phyloP scores from a whole-genome alignment of 345 rosid species.

The Linum usitatissimum region DNA sequence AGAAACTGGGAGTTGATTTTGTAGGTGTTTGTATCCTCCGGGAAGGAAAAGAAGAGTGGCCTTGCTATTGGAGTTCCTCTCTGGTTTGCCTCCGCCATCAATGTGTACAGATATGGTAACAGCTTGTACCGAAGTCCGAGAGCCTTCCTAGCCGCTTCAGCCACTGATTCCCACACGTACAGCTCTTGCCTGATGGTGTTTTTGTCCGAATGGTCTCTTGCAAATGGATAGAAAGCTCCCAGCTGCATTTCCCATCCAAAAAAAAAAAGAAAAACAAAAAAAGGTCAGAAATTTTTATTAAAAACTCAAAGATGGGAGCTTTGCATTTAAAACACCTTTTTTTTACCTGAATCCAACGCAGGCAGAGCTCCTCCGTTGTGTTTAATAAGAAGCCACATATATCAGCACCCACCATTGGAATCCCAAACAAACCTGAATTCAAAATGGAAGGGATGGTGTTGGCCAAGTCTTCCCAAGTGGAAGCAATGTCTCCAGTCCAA shows the following conservation, averaged over 20 bases:
- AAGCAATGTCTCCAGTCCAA: slow-evolving; percentile 72
- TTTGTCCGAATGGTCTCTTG: slow-evolving; percentile 53
- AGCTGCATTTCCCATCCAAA: slow-evolving; percentile 26
- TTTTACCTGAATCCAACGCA: slow-evolving; percentile 67
- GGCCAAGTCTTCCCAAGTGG: slow-evolving; percentile 58
- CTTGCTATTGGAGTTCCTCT: slow-evolving; percentile 61
- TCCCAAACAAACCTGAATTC: slow-evolving; percentile 61
- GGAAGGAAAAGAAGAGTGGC: slow-evolving; percentile 67
- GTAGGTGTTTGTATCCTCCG: slow-evolving; percentile 42
- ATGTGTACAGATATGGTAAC: slow-evolving; percentile 60
- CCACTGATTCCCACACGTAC: slow-evolving; percentile 69
- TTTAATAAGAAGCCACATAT: slow-evolving; percentile 50
- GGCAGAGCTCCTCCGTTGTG: slow-evolving; percentile 64
- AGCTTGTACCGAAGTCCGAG: slow-evolving; percentile 55
- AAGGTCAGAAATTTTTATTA: no score
- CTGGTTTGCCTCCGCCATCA: slow-evolving; percentile 49
- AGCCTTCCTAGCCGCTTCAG: slow-evolving; percentile 50
- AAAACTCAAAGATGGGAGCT: background rate
- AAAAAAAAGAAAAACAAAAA: no score
- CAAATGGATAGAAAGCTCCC: slow-evolving; percentile 74
- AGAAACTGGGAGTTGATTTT: slow-evolving; percentile 43
- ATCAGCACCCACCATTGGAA: slow-evolving; percentile 84
- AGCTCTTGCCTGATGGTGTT: slow-evolving; percentile 43
- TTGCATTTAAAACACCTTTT: background rate
- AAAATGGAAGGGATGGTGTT: slow-evolving; percentile 48